A percentile compares a stretch with the other conserved stretches of the same genome.
Evolutionary conservation across 306 rosid species (phyloP).

Genomic region (Quercus parvula): DNA sequence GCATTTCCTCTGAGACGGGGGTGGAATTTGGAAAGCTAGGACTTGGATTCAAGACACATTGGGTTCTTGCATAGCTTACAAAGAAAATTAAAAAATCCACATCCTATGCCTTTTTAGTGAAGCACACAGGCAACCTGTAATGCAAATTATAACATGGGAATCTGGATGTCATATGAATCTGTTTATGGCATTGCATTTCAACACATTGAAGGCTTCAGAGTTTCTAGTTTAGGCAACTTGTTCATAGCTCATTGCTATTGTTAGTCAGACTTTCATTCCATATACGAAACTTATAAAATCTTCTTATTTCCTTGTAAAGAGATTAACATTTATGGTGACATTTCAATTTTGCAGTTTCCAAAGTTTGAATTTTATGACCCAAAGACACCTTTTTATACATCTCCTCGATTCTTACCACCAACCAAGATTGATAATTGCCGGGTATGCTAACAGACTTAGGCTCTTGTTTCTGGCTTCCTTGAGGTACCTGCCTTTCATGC

Average conservation of each 20-base stretch:
- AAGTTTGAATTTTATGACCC: conserved; percentile 83
- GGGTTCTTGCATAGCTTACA: too few species aligned
- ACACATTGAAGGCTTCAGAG: background rate
- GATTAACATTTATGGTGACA: conserved; percentile 16
- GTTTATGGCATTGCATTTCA: background rate
- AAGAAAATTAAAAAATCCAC: background rate
- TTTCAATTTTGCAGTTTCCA: conserved; percentile 47
- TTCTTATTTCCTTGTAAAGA: conserved; percentile 14
- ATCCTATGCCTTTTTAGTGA: background rate
- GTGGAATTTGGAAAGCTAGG: background rate
- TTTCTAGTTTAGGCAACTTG: background rate
- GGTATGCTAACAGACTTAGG: conserved; percentile 37
- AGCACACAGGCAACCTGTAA: background rate
- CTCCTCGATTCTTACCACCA: conserved; percentile 93
- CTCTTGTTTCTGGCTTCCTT: background rate
- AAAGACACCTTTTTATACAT: conserved; percentile 81
- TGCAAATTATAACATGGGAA: background rate
- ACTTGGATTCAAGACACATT: too few species aligned
- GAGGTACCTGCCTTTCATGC: conserved; percentile 23
- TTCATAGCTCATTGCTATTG: background rate
- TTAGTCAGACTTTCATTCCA: background rate
- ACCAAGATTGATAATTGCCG: conserved; percentile 81
- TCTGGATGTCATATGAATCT: background rate
- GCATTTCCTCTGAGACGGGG: background rate
- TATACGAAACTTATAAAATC: background rate